These are phyloP conservation scores for Dryas drummondii DNA, from an alignment of 306 rosid genomes.

Conservation along the genomic window DNA sequence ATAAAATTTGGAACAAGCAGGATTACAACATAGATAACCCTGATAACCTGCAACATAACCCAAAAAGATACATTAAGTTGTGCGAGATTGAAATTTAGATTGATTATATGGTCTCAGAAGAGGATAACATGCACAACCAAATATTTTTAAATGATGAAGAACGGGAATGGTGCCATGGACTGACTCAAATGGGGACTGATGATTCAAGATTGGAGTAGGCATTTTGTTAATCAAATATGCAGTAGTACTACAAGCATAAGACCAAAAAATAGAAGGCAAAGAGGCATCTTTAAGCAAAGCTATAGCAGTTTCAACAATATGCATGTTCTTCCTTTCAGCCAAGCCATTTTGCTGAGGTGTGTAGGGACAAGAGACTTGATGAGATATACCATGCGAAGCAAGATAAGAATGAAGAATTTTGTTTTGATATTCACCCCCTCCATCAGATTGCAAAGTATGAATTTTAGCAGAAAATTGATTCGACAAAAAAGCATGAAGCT, in stretches of 20 bases:
- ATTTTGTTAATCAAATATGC: neutral
- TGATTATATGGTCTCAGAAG: neutral
- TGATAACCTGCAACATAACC: neutral
- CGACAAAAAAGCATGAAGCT: neutral
- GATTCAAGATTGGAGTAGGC: neutral
- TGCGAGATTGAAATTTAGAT: neutral
- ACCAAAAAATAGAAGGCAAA: neutral
- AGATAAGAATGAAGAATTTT: too few species aligned
- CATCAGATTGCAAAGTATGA: too few species aligned
- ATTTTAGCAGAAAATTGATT: too few species aligned
- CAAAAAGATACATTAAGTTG: neutral
- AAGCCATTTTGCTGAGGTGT: too few species aligned
- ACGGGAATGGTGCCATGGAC: rapidly evolving
- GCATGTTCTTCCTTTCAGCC: neutral
- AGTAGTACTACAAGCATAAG: neutral
- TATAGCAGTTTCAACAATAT: neutral
- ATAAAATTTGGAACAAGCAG: rapidly evolving
- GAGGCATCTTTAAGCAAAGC: neutral
- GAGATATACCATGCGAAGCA: too few species aligned
- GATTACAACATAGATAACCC: neutral
- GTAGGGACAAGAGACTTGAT: too few species aligned
- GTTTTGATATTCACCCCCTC: too few species aligned
- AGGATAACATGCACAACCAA: neutral
- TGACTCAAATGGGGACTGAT: neutral
- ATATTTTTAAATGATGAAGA: neutral